Evolutionary conservation across 768 basidiomycete species (phyloP), one percentile per base, ranked within the genome.

Genomic region (Rhodotorula graminis): DNA sequence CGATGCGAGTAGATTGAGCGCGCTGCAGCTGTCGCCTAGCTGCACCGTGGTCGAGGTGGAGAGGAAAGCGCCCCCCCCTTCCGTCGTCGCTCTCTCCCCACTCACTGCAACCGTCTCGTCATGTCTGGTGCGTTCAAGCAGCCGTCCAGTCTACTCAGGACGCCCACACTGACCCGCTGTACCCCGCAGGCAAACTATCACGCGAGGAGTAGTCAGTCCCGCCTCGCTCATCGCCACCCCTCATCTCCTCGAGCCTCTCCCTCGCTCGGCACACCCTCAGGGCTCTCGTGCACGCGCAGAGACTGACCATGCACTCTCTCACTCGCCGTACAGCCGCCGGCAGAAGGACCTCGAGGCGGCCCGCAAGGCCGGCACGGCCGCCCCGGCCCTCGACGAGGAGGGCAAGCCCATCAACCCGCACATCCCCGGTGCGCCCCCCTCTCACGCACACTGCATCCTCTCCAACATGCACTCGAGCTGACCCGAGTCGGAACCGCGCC

Each of bases 261-360:
- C n/a, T 27, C n/a, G 46, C 46, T n/a, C 49, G 40, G 25, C 31
- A 19, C 52, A 3, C 6, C n/a, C 16, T 16, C 19, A 3, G 31
- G 9, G 9, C 37, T 14, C 23, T 27, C 37, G 15, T 12, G 4
- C 4, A 6, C 42, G 4, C 52, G n/a, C 58, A 52, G 9, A 52
- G 25, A 40, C 33, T 16, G n/a, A 29, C 50, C 47, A 29, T 50
- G 58, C 25, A 33, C 11, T 2, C 50, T 2, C 46, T 11, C 25
- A 23, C 6, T 15, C 3, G n/a, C 6, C 53, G 0, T n/a, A 40
- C 66, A 69, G 73, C 53, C 73, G 73, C 56, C 53, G 57, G 47
- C 91, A 95, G 82, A 96, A 96, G 82, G 95, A 97, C 80, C 88
- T 98, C 67, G 95, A 97, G 82, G 95, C 95, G 10, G 95, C 95